Evolutionary conservation across 169 alveolate species (phyloP).

Genomic region (Eimeria tenella): DNA sequence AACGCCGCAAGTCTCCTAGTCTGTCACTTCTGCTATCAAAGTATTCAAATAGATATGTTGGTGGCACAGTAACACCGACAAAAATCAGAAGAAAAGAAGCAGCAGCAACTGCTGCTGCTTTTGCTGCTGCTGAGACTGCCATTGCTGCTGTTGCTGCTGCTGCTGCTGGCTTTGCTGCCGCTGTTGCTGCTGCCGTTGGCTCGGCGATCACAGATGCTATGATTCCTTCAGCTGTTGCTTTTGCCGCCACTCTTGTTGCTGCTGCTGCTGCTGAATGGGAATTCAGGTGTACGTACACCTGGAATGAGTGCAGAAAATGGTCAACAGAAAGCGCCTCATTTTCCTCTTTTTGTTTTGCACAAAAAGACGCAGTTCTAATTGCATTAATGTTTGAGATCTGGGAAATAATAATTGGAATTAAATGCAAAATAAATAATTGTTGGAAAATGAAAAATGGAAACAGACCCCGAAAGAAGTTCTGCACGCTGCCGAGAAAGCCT

Average conservation of each 20-base stretch:
- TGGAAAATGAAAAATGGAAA: no score
- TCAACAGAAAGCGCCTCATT: neutral
- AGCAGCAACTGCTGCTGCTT: neutral
- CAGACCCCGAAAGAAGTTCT: conserved; percentile 65
- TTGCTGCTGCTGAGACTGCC: conserved; percentile 23
- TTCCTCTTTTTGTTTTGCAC: neutral
- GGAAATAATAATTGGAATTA: neutral
- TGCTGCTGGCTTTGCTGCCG: neutral
- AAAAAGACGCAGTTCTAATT: no score
- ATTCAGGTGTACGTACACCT: neutral
- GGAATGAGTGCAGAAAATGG: neutral
- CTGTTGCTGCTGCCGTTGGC: conserved; percentile 8
- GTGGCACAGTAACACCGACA: neutral
- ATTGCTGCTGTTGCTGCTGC: conserved; percentile 23
- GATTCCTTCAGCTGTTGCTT: neutral
- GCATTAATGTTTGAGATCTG: conserved; percentile 27
- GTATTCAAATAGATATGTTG: neutral
- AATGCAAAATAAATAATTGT: neutral
- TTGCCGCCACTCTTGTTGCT: neutral
- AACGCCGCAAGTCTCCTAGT: neutral
- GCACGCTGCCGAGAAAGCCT: conserved; percentile 62
- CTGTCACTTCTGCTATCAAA: neutral
- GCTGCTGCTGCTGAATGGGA: neutral
- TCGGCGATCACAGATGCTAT: neutral
- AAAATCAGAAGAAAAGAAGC: neutral